A percentile compares a stretch with the other conserved stretches of the same genome.
These are phyloP conservation scores for Exserohilum turcica DNA, from an alignment of 2,329 filamentous ascomycete species.

Conservation along the genomic window DNA sequence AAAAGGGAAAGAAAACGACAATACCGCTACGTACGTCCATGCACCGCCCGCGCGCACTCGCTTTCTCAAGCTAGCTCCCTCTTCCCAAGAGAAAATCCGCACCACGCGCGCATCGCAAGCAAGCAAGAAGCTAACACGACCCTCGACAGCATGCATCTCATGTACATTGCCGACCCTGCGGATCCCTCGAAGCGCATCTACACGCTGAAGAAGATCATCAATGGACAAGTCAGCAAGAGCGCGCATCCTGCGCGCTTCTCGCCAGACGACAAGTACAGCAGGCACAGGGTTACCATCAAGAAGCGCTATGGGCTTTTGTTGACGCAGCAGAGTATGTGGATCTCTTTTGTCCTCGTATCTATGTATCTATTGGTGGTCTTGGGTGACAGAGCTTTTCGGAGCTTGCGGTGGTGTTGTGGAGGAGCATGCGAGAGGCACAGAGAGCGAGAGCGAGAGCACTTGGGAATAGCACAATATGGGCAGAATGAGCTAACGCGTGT, in stretches of 20 bases:
- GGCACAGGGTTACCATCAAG: constrained; percentile 92
- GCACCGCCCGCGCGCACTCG: not conserved
- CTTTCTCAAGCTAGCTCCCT: not conserved
- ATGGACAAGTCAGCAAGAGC: constrained; percentile 88
- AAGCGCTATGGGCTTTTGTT: constrained; percentile 87
- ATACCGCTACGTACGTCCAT: too few species aligned
- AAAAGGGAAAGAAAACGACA: too few species aligned
- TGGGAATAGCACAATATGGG: not conserved
- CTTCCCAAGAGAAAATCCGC: not conserved
- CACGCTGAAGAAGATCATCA: constrained; percentile 87
- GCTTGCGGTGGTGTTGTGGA: too few species aligned
- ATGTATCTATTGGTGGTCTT: not conserved
- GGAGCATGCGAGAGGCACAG: not conserved
- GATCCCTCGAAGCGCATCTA: constrained; percentile 80
- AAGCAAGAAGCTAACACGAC: not conserved
- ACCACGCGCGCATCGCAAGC: not conserved
- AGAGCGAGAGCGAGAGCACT: not conserved
- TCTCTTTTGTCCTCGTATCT: not conserved
- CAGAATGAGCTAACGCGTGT: constrained; percentile 1
- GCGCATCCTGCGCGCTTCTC: constrained; percentile 96
- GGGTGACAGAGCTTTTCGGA: too few species aligned
- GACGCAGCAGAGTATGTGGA: constrained; percentile 73
- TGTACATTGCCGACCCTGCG: constrained; percentile 82
- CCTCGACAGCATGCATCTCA: constrained; percentile 65
- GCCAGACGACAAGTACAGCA: constrained; percentile 97